Evolutionary conservation across 305 asterid genomes (phyloP).

Genomic region (Ajuga reptans): DNA sequence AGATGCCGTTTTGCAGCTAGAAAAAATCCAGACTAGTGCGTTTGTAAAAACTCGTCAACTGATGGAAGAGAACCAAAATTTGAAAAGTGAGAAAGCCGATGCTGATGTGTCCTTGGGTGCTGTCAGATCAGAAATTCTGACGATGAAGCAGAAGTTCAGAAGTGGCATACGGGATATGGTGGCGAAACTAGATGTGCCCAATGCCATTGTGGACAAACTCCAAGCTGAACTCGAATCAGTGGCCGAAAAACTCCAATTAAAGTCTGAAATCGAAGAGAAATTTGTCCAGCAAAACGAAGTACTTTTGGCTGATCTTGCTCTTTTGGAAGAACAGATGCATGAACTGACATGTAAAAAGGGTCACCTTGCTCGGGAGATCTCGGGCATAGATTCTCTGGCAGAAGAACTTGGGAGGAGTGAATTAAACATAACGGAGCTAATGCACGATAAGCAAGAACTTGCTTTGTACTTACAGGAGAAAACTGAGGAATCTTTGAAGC

Average conservation of each 20-base stretch:
- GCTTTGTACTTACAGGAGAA: slow-evolving; percentile 35
- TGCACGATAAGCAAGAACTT: slow-evolving; percentile 51
- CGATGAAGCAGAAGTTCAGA: slow-evolving; percentile 52
- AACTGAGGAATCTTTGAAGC: slow-evolving; percentile 47
- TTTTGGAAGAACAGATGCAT: slow-evolving; percentile 59
- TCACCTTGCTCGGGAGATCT: slow-evolving; percentile 45
- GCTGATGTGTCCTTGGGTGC: slow-evolving; percentile 49
- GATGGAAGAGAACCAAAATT: slow-evolving; percentile 56
- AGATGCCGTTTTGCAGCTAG: slow-evolving; percentile 48
- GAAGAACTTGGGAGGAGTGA: slow-evolving; percentile 48
- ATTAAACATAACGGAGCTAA: slow-evolving; percentile 40
- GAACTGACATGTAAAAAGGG: slow-evolving; percentile 48
- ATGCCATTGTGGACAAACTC: slow-evolving; percentile 64
- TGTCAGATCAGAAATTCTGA: slow-evolving; percentile 57
- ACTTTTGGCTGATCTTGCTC: slow-evolving; percentile 60
- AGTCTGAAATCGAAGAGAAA: slow-evolving; percentile 55
- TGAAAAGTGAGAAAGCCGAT: slow-evolving; percentile 47
- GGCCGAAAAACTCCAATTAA: slow-evolving; percentile 44
- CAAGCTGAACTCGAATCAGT: slow-evolving; percentile 63
- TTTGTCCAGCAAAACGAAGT: slow-evolving; percentile 37
- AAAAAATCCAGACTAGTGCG: slow-evolving; percentile 50
- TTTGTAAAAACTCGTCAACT: slow-evolving; percentile 39
- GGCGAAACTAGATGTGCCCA: slow-evolving; percentile 46
- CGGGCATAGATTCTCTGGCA: slow-evolving; percentile 47
- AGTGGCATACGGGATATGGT: slow-evolving; percentile 42